A percentile compares a stretch with the other conserved stretches of the same genome.
phyloP scores from a whole-genome alignment of 176 grass and related monocot species.

The Musa beccarii region DNA sequence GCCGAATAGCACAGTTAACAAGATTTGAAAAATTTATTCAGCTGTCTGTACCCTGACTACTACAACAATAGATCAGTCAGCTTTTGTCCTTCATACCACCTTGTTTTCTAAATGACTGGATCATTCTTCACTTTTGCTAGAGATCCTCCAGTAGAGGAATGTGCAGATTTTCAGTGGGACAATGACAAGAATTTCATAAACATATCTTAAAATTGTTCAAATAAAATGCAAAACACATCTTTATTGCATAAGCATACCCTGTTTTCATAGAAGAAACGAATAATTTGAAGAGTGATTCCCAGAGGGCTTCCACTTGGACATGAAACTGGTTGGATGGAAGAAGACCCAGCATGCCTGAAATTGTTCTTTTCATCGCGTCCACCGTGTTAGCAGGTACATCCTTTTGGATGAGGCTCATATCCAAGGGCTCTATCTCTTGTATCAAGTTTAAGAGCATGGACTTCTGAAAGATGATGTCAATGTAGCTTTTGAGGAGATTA shows the following conservation, averaged over 20 bases:
- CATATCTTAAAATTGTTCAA: not conserved
- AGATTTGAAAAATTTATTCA: too few relatives aligned
- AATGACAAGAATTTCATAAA: not conserved
- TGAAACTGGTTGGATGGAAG: constrained; percentile 37
- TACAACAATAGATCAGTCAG: too few relatives aligned
- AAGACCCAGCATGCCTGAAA: constrained; percentile 38
- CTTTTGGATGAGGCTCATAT: constrained; percentile 22
- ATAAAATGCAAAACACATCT: not conserved
- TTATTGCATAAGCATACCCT: constrained; percentile 14
- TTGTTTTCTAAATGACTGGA: too few relatives aligned
- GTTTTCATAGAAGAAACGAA: constrained; percentile 40
- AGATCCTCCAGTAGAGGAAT: too few relatives aligned
- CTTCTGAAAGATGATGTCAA: not conserved
- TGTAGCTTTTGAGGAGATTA: too few relatives aligned
- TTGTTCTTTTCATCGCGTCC: constrained; percentile 35
- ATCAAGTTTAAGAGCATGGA: not conserved
- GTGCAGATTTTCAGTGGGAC: too few relatives aligned
- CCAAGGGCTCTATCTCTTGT: constrained; percentile 29
- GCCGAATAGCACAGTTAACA: too few relatives aligned
- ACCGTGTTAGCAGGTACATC: constrained; percentile 28
- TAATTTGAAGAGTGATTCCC: constrained; percentile 21
- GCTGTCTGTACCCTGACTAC: too few relatives aligned
- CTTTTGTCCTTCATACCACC: too few relatives aligned
- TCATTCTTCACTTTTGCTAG: too few relatives aligned
- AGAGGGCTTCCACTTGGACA: constrained; percentile 20